A percentile compares a stretch with the other conserved stretches of the same genome.
phyloP scores from a whole-genome alignment of 2,329 filamentous ascomycete species.

The Aurifilum marmelostoma region DNA sequence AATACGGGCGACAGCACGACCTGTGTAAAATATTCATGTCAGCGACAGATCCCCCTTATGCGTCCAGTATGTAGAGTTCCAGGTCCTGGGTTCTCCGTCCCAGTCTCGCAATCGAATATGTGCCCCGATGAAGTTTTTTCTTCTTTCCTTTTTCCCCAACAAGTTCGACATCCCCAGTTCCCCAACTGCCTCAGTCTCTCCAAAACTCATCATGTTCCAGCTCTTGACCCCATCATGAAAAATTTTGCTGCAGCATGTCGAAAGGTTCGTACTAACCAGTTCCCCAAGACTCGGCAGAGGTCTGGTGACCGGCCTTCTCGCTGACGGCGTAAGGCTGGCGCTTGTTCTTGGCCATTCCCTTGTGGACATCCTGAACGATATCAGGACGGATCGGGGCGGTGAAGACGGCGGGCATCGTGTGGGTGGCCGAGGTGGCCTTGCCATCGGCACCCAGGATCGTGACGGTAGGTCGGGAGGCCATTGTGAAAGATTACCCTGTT shows the following conservation, averaged over 20 bases:
- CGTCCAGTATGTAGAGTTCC: background rate
- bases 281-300: slow-evolving; percentile 99
- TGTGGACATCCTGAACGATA: slow-evolving; percentile 99
- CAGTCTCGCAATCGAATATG: background rate
- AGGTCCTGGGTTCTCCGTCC: background rate
- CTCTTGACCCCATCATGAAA: slow-evolving; percentile 3
- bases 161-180: background rate
- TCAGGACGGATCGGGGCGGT: slow-evolving; percentile 95
- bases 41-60: slow-evolving; percentile 29
- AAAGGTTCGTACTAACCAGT: slow-evolving; percentile 71
- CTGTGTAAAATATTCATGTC: slow-evolving; percentile 50
- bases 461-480: slow-evolving; percentile 97
- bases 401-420: slow-evolving; percentile 96
- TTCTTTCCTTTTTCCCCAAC: background rate
- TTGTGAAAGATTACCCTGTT: slow-evolving; percentile 50
- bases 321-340: slow-evolving; percentile 99
- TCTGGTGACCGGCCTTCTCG: slow-evolving; percentile 99
- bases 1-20: slow-evolving; percentile 99
- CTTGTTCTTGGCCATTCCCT: slow-evolving; percentile 99
- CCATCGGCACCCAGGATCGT: slow-evolving; percentile 97
- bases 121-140: background rate
- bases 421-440: slow-evolving; percentile 83
- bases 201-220: background rate
- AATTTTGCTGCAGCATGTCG: background rate
- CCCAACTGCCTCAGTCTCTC: background rate